Evolutionary conservation across 352 stramenopile species (phyloP).

Genomic region (Pythium sukuiense): DNA sequence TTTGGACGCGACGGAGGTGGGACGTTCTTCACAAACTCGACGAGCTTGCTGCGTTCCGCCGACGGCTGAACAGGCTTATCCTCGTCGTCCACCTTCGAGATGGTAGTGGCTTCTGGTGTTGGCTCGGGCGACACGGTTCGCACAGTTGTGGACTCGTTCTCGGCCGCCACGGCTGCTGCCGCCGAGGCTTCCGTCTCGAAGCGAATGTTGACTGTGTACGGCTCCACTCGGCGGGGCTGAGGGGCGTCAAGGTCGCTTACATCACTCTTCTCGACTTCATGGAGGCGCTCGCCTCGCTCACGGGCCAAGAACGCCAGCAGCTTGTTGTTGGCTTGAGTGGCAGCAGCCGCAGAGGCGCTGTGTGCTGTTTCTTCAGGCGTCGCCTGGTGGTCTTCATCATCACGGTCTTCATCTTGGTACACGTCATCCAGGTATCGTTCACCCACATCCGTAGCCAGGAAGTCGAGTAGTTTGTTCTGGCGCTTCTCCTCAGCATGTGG

Average conservation of each 20-base stretch:
- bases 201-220: slow-evolving; percentile 21
- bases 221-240: slow-evolving; percentile 11
- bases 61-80: slow-evolving; percentile 5
- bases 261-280: slow-evolving; percentile 29
- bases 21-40: slow-evolving; percentile 63
- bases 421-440: slow-evolving; percentile 69
- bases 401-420: slow-evolving; percentile 64
- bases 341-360: slow-evolving; percentile 7
- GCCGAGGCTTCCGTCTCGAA: slow-evolving; percentile 13
- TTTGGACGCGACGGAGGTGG: slow-evolving; percentile 44
- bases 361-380: slow-evolving; percentile 32
- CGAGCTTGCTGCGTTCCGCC: slow-evolving; percentile 34
- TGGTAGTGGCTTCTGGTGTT: slow-evolving; percentile 22
- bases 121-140: slow-evolving; percentile 23
- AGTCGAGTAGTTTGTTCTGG: slow-evolving; percentile 71
- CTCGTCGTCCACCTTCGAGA: slow-evolving; percentile 2
- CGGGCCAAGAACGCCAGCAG: slow-evolving; percentile 60
- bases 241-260: background rate
- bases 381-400: slow-evolving; percentile 28
- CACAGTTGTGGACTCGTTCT: background rate
- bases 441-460: slow-evolving; percentile 68
- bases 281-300: slow-evolving; percentile 48
- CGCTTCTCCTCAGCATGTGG: slow-evolving; percentile 28
- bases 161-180: background rate
- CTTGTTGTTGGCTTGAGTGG: slow-evolving; percentile 47